Conservation (phyloP, 176 grass and related monocot species). For the Rhipidocladum racemiflorum region DNA sequence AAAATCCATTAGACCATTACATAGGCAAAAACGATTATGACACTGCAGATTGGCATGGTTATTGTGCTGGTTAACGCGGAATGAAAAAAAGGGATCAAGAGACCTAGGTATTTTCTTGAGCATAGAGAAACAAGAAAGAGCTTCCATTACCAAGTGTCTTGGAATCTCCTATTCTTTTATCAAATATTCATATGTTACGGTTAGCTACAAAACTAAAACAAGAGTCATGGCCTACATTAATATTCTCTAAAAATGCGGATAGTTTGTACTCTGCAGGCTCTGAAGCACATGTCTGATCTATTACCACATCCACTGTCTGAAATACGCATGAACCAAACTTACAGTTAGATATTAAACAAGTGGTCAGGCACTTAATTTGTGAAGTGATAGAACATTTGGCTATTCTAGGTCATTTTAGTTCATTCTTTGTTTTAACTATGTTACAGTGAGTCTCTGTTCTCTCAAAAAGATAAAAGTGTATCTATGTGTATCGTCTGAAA, state of each 20-base stretch:
- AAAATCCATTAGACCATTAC: conserved; percentile 14
- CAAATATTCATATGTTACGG: conserved; percentile 82
- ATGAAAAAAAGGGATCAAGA: background rate
- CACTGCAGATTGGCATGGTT: background rate
- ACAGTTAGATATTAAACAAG: conserved; percentile 1
- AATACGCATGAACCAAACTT: conserved; percentile 26
- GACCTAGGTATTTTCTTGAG: background rate
- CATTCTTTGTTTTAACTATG: background rate
- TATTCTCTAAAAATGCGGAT: conserved; percentile 85
- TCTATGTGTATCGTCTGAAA: background rate
- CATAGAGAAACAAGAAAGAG: conserved; percentile 20
- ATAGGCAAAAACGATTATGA: conserved; percentile 4
- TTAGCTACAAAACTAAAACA: conserved; percentile 77
- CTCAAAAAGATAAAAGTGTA: background rate
- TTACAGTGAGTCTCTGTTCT: background rate
- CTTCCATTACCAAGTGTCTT: conserved; percentile 56
- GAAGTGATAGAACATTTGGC: conserved; percentile 18
- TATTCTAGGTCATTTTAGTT: background rate
- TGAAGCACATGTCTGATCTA: conserved; percentile 77
- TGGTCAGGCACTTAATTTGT: background rate
- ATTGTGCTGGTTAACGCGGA: background rate
- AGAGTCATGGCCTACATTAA: conserved; percentile 50
- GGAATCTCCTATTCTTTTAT: conserved; percentile 66
- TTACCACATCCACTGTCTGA: conserved; percentile 91
- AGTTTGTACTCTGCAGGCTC: conserved; percentile 64